Evolutionary conservation across 768 basidiomycete genomes (phyloP).

Genomic region (Lentinula sp.): DNA sequence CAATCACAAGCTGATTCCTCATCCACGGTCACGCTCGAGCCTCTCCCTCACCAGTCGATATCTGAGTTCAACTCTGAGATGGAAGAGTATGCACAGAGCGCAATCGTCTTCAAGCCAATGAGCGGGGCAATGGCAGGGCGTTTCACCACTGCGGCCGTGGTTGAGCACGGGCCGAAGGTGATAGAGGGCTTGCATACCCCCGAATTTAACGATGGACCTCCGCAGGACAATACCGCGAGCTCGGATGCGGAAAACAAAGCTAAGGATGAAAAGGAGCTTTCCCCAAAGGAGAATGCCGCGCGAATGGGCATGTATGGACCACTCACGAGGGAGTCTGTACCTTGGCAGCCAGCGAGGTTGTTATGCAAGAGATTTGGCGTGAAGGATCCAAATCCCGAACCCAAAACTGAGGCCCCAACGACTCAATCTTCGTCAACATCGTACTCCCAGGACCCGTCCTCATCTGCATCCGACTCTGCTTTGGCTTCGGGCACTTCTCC

Average conservation of each 20-base stretch:
- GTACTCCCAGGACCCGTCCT: background rate
- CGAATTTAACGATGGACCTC: slow-evolving; percentile 12
- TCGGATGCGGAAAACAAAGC: slow-evolving; percentile 31
- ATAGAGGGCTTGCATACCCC: slow-evolving; percentile 68
- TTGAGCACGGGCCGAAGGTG: slow-evolving; percentile 59
- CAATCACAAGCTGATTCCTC: slow-evolving; percentile 56
- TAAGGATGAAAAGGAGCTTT: slow-evolving; percentile 47
- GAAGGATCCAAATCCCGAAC: slow-evolving; percentile 72
- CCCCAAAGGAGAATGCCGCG: slow-evolving; percentile 78
- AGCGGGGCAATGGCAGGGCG: slow-evolving; percentile 89
- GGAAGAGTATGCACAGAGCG: slow-evolving; percentile 81
- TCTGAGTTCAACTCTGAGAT: slow-evolving; percentile 81
- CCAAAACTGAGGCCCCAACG: background rate
- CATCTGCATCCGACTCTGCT: background rate
- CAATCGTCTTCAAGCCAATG: slow-evolving; percentile 86
- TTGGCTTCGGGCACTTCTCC: background rate
- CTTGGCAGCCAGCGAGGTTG: slow-evolving; percentile 79
- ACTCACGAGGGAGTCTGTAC: slow-evolving; percentile 67
- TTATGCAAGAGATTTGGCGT: slow-evolving; percentile 94
- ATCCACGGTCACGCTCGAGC: slow-evolving; percentile 39
- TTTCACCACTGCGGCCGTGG: slow-evolving; percentile 76
- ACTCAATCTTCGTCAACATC: background rate
- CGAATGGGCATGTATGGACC: slow-evolving; percentile 85
- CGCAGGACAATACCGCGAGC: slow-evolving; percentile 13
- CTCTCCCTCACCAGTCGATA: slow-evolving; percentile 48